Evolutionary conservation across 2,329 filamentous ascomycete species (phyloP).

Genomic region (Fusarium oxysporum): DNA sequence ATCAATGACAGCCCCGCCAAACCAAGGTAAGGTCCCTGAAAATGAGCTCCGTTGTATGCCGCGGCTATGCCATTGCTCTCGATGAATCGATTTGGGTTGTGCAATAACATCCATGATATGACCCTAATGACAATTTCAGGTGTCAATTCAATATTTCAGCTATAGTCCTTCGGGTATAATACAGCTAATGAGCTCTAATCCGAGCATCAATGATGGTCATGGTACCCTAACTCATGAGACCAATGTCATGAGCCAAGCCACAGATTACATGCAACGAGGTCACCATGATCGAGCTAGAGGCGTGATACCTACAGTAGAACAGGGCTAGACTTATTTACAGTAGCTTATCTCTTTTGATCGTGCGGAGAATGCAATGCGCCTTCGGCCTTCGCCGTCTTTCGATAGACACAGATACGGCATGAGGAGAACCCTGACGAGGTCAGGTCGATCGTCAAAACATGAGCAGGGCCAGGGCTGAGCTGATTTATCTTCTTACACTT

Average conservation of each 20-base stretch:
- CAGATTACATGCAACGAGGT: conserved; percentile 14
- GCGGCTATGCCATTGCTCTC: neutral
- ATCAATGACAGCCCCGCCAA: conserved; percentile 1
- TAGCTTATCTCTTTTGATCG: conserved; percentile 44
- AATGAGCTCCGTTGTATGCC: conserved; percentile 6
- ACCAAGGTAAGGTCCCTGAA: conserved; percentile 3
- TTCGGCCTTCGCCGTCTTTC: conserved; percentile 33
- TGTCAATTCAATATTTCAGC: neutral
- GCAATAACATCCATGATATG: conserved; percentile 1
- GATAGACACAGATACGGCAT: conserved; percentile 31
- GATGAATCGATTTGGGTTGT: conserved; percentile 18
- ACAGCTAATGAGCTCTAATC: neutral
- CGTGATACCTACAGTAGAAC: conserved; percentile 41
- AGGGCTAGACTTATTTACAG: conserved; percentile 19
- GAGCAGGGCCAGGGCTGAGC: conserved; percentile 18
- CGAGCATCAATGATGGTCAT: neutral
- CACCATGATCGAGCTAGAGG: conserved; percentile 35
- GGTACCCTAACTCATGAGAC: conserved; percentile 20
- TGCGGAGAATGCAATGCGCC: conserved; percentile 35
- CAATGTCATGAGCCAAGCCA: conserved; percentile 38
- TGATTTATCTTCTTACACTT: conserved; percentile 19
- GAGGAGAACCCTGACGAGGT: conserved; percentile 37
- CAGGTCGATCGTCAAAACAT: conserved; percentile 36
- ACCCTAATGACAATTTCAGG: neutral
- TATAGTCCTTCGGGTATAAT: neutral